Conservation (phyloP, 1,284 basidiomycete genomes). For the Leccinum griseonigrum region DNA sequence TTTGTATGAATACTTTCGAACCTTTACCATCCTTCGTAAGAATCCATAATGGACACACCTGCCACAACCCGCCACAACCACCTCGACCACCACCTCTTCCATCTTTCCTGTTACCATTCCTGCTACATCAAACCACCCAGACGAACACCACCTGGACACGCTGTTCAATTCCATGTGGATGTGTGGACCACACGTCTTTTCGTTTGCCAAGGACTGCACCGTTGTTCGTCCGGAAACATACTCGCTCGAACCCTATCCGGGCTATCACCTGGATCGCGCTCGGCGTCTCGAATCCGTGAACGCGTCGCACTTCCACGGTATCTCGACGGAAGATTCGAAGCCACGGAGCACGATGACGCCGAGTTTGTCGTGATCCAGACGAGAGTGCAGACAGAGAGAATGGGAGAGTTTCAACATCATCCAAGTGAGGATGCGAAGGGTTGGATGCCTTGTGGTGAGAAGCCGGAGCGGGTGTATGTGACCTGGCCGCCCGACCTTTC, state of each 20-base stretch:
- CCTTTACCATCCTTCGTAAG: background rate
- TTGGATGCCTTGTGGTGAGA: too few relatives aligned
- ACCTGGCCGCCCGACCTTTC: too few relatives aligned
- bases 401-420: background rate
- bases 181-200: constrained; percentile 17
- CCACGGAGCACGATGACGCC: constrained; percentile 21
- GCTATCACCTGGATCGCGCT: background rate
- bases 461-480: too few relatives aligned
- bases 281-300: background rate
- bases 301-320: background rate
- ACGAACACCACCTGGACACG: constrained; percentile 11
- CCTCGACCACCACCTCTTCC: background rate
- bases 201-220: constrained; percentile 13
- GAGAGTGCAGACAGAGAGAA: background rate
- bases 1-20: constrained; percentile 15
- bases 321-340: background rate
- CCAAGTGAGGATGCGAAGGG: background rate
- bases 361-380: constrained; percentile 6
- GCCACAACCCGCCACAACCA: background rate
- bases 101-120: background rate
- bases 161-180: constrained; percentile 24
- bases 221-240: constrained; percentile 10
- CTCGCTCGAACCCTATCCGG: constrained; percentile 6
- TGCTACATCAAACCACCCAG: background rate
- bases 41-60: background rate